phyloP scores from a whole-genome alignment of 306 rosid genomes.

The Lathyrus oleraceus region DNA sequence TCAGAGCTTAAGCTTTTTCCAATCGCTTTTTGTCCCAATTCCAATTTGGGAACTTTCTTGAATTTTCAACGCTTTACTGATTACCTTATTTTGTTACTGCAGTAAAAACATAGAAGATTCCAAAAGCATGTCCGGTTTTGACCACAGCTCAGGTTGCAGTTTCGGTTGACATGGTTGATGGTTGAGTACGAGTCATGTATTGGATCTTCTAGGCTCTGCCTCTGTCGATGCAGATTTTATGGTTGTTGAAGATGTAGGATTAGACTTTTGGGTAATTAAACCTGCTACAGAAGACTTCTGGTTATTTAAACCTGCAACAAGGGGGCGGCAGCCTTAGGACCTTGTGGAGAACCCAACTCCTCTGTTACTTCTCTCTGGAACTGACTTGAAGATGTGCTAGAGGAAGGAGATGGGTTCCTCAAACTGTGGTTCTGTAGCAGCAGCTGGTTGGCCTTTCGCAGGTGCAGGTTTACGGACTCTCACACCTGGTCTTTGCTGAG shows the following conservation, averaged over 20 bases:
- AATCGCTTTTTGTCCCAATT: too few species aligned
- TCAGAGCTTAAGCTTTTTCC: too few species aligned
- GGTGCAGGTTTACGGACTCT: slow-evolving; percentile 51
- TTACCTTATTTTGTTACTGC: too few species aligned
- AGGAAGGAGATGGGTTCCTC: slow-evolving; percentile 68
- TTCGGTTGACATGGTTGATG: too few species aligned
- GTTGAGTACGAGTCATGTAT: too few species aligned
- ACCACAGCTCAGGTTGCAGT: too few species aligned
- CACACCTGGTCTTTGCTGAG: slow-evolving; percentile 60
- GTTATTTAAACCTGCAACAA: slow-evolving; percentile 24
- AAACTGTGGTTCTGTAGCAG: slow-evolving; percentile 41
- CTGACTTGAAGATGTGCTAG: slow-evolving; percentile 65
- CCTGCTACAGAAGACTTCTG: slow-evolving; percentile 30
- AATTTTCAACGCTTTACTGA: too few species aligned
- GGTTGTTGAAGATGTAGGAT: slow-evolving; percentile 42
- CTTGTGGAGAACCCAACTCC: slow-evolving; percentile 52
- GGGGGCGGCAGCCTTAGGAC: slow-evolving; percentile 44
- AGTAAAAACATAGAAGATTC: too few species aligned
- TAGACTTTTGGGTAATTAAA: slow-evolving; percentile 45
- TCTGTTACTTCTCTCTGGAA: slow-evolving; percentile 58
- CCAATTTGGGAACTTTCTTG: too few species aligned
- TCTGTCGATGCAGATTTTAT: slow-evolving; percentile 47
- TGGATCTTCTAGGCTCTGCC: slow-evolving; percentile 48
- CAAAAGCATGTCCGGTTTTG: too few species aligned
- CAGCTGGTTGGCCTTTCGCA: slow-evolving; percentile 41